These are phyloP conservation scores for Botrytis paeoniae DNA, from an alignment of 2,329 filamentous ascomycete genomes.

Conservation along the genomic window DNA sequence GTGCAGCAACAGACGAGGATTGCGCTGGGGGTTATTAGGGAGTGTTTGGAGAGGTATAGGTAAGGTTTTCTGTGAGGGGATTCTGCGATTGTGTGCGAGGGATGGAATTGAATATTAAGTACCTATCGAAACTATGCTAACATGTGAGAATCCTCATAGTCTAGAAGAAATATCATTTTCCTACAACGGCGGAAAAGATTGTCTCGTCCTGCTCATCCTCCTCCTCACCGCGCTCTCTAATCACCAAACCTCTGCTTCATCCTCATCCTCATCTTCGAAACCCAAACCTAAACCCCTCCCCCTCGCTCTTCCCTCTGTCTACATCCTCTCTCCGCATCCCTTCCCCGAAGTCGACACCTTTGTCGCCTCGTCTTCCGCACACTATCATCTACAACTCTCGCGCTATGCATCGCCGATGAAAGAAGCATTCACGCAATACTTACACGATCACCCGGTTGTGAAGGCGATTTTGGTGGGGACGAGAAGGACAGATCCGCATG, in stretches of 20 bases:
- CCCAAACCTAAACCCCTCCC: constrained; percentile 38
- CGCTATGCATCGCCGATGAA: constrained; percentile 79
- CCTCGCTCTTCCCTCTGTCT: constrained; percentile 68
- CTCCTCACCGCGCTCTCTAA: constrained; percentile 55
- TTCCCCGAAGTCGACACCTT: constrained; percentile 86
- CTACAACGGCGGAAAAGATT: constrained; percentile 98
- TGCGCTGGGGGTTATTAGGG: constrained; percentile 69
- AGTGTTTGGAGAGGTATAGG: constrained; percentile 74
- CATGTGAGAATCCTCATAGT: constrained; percentile 43
- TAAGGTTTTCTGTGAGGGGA: constrained; percentile 40
- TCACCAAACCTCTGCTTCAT: constrained; percentile 38
- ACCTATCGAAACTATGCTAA: background rate
- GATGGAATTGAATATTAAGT: constrained; percentile 3
- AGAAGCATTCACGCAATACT: constrained; percentile 73
- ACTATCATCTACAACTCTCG: constrained; percentile 73
- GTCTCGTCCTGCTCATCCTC: constrained; percentile 85
- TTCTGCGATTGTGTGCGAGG: background rate
- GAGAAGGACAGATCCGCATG: constrained; percentile 87
- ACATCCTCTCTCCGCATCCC: constrained; percentile 80
- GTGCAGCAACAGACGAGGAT: constrained; percentile 72
- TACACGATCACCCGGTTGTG: constrained; percentile 61
- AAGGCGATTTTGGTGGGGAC: constrained; percentile 85
- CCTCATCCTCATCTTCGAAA: constrained; percentile 14
- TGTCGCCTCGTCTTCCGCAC: constrained; percentile 60
- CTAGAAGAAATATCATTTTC: constrained; percentile 79